These are phyloP conservation scores for Ceratocystis destructans DNA, from an alignment of 2,329 filamentous ascomycete species.

Conservation along the genomic window DNA sequence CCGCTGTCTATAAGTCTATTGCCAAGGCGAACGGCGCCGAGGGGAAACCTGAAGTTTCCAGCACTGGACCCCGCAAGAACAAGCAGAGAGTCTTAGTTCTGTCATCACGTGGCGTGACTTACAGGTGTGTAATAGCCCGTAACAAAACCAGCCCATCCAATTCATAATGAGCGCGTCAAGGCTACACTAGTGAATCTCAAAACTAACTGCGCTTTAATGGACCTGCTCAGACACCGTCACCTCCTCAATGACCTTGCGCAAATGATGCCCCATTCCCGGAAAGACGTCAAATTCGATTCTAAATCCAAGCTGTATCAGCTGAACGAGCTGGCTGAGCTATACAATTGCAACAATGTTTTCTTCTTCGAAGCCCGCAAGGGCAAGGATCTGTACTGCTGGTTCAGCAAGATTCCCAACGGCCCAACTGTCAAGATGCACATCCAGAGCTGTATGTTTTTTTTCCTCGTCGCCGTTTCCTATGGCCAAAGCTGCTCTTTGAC, in stretches of 20 bases:
- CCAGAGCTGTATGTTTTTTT: constrained; percentile 48
- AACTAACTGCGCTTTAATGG: neutral
- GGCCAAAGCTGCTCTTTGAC: neutral
- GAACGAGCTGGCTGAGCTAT: constrained; percentile 61
- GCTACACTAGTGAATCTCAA: neutral
- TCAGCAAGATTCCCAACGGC: constrained; percentile 70
- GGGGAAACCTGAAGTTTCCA: constrained; percentile 31
- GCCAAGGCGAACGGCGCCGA: constrained; percentile 44
- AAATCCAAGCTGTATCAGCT: constrained; percentile 77
- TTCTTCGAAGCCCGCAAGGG: constrained; percentile 94
- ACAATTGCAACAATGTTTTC: constrained; percentile 87
- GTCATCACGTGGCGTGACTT: constrained; percentile 83
- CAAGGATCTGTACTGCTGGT: constrained; percentile 88
- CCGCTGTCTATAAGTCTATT: constrained; percentile 61
- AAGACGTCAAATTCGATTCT: constrained; percentile 93
- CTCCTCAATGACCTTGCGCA: constrained; percentile 77
- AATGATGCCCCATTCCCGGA: constrained; percentile 80
- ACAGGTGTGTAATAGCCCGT: constrained; percentile 39
- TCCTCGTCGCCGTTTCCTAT: neutral
- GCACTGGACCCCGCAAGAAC: constrained; percentile 44
- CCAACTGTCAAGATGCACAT: constrained; percentile 55
- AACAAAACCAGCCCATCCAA: neutral
- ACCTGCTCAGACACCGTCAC: constrained; percentile 62
- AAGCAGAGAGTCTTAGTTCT: constrained; percentile 75
- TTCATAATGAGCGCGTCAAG: too few species aligned